phyloP scores from a whole-genome alignment of 2,329 filamentous ascomycete species.

The Chrysosporium queenslandicum region DNA sequence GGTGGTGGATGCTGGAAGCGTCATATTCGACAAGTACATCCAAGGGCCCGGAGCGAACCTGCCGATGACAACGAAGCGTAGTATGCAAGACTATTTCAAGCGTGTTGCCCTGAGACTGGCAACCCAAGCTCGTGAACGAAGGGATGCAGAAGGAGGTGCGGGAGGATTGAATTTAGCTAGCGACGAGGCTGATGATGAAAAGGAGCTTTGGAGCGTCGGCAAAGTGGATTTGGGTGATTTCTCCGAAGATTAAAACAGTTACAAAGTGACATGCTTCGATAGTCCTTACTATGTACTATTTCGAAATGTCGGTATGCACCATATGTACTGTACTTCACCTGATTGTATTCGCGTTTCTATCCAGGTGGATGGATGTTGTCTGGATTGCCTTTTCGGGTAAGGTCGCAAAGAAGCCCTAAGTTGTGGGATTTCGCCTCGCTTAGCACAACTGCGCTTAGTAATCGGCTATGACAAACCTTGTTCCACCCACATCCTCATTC shows the following conservation, averaged over 20 bases:
- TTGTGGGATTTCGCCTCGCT: slow-evolving; percentile 19
- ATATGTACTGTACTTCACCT: neutral
- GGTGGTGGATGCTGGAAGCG: slow-evolving; percentile 75
- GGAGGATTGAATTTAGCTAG: slow-evolving; percentile 77
- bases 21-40: slow-evolving; percentile 87
- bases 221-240: slow-evolving; percentile 65
- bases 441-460: slow-evolving; percentile 20
- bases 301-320: neutral
- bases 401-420: slow-evolving; percentile 16
- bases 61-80: slow-evolving; percentile 64
- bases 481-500: slow-evolving; percentile 10
- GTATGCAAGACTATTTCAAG: slow-evolving; percentile 97
- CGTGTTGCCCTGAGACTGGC: slow-evolving; percentile 75
- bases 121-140: slow-evolving; percentile 77
- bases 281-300: neutral
- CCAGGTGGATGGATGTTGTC: neutral
- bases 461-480: slow-evolving; percentile 14
- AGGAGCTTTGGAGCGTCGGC: slow-evolving; percentile 90
- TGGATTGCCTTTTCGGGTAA: slow-evolving; percentile 7
- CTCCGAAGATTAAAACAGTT: slow-evolving; percentile 24
- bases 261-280: neutral
- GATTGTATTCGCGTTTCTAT: neutral
- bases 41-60: slow-evolving; percentile 56
- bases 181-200: slow-evolving; percentile 89
- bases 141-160: slow-evolving; percentile 80